Percentiles rank a stretch among this genome's conserved stretches.
phyloP scores from a whole-genome alignment of 495 filamentous ascomycete genomes.

The Penicillium angulare region DNA sequence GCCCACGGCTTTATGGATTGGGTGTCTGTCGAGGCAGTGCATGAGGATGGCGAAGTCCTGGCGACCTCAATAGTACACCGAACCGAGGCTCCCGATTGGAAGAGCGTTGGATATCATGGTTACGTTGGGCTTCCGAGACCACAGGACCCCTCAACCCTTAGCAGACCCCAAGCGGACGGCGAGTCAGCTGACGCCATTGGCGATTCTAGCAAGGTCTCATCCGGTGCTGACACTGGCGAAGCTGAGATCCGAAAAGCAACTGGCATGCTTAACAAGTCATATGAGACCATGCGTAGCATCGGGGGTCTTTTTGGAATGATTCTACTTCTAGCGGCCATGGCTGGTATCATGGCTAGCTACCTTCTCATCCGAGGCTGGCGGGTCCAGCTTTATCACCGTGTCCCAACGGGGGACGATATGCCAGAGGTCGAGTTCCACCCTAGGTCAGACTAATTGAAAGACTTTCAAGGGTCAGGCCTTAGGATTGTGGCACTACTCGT shows the following conservation, averaged over 20 bases:
- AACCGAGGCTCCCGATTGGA: constrained; percentile 19
- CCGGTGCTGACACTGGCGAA: constrained; percentile 7
- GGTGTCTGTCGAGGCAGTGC: constrained; percentile 49
- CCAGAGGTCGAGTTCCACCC: constrained; percentile 16
- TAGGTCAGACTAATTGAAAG: too few species aligned
- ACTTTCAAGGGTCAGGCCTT: too few species aligned
- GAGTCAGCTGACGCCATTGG: neutral
- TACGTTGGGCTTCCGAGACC: constrained; percentile 12
- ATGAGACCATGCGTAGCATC: constrained; percentile 20
- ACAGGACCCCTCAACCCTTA: constrained; percentile 14
- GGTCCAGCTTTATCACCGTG: constrained; percentile 25
- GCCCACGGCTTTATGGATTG: constrained; percentile 35
- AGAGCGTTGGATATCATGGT: constrained; percentile 11
- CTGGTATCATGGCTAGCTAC: constrained; percentile 18
- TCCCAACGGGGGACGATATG: constrained; percentile 9
- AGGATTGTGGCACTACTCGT: too few species aligned
- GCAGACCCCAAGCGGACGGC: too few species aligned
- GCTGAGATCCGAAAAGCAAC: constrained; percentile 21
- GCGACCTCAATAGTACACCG: constrained; percentile 22
- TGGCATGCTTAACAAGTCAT: constrained; percentile 15
- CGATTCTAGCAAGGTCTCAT: neutral
- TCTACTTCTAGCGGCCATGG: constrained; percentile 21
- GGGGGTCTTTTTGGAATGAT: constrained; percentile 22
- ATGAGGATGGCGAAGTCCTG: constrained; percentile 17
- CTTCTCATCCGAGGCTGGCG: constrained; percentile 29